These are phyloP conservation scores for Rhizopogon vinicolor DNA, from an alignment of 768 basidiomycete genomes.

Conservation along the genomic window DNA sequence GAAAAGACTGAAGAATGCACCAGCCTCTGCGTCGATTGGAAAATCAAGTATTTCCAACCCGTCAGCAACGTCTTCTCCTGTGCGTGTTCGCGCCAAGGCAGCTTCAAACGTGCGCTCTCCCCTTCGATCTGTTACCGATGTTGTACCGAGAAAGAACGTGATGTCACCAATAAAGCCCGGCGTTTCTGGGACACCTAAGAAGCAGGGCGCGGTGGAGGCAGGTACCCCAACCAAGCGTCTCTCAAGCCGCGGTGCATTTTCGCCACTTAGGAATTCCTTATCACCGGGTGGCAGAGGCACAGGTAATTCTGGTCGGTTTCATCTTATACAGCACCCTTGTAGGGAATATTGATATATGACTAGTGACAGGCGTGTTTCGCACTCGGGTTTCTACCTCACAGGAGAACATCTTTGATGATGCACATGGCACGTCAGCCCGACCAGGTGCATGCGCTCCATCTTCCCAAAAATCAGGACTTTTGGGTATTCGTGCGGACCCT, in stretches of 20 bases:
- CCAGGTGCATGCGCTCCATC: neutral
- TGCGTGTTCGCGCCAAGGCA: constrained; percentile 3
- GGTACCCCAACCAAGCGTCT: neutral
- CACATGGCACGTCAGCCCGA: neutral
- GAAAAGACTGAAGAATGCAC: constrained; percentile 14
- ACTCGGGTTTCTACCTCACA: neutral
- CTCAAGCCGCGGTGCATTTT: constrained; percentile 2
- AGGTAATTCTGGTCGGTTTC: neutral
- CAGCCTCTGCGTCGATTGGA: neutral
- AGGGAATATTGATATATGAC: neutral
- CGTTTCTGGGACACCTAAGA: neutral
- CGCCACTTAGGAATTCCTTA: neutral
- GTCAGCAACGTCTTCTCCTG: constrained; percentile 7
- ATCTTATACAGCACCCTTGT: neutral
- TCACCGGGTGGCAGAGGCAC: neutral
- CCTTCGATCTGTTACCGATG: neutral
- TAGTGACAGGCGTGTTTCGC: neutral
- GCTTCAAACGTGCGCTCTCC: neutral
- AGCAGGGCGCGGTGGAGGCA: neutral
- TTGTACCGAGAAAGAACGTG: neutral
- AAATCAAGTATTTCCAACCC: constrained; percentile 5
- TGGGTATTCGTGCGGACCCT: neutral
- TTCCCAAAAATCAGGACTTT: neutral
- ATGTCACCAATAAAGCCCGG: constrained; percentile 13
- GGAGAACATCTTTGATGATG: neutral